These are phyloP conservation scores for Starmerella sp. DNA, from an alignment of 805 yeast genomes.

Conservation along the genomic window DNA sequence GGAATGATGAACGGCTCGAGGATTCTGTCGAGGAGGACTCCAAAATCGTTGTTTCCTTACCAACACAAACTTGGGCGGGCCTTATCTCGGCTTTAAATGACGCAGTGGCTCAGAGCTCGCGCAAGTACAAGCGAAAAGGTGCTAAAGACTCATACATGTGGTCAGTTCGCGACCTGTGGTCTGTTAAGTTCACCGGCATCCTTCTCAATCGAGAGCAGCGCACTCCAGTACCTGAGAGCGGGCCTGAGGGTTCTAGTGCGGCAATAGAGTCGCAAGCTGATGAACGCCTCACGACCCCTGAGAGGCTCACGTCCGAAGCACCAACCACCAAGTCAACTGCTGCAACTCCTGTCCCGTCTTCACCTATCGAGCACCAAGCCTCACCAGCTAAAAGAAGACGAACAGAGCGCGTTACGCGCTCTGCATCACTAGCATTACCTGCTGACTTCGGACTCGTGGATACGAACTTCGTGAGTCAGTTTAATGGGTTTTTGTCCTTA, in stretches of 20 bases:
- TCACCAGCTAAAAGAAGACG: constrained; percentile 9
- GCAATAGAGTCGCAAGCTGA: background rate
- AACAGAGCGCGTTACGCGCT: constrained; percentile 13
- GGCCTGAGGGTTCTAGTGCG: background rate
- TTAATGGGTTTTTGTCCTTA: constrained; percentile 15
- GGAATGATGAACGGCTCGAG: background rate
- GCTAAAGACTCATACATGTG: constrained; percentile 9
- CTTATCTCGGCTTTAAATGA: constrained; percentile 5
- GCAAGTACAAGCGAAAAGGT: constrained; percentile 4
- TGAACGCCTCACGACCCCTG: background rate
- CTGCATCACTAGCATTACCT: constrained; percentile 14
- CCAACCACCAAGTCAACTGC: background rate
- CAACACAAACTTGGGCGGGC: constrained; percentile 9
- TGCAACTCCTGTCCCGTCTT: background rate
- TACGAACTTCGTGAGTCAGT: constrained; percentile 8
- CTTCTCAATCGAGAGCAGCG: background rate
- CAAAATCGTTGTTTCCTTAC: constrained; percentile 1
- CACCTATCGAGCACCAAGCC: background rate
- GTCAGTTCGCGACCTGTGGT: constrained; percentile 12
- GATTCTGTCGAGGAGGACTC: background rate
- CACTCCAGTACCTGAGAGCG: background rate
- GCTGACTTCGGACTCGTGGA: constrained; percentile 20
- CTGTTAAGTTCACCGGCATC: constrained; percentile 6
- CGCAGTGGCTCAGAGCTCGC: constrained; percentile 2
- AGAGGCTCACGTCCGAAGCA: background rate